Percentiles rank a stretch among this genome's conserved stretches.
These are phyloP conservation scores for Zygoascus tannicola DNA, from an alignment of 805 yeast species.

Conservation along the genomic window DNA sequence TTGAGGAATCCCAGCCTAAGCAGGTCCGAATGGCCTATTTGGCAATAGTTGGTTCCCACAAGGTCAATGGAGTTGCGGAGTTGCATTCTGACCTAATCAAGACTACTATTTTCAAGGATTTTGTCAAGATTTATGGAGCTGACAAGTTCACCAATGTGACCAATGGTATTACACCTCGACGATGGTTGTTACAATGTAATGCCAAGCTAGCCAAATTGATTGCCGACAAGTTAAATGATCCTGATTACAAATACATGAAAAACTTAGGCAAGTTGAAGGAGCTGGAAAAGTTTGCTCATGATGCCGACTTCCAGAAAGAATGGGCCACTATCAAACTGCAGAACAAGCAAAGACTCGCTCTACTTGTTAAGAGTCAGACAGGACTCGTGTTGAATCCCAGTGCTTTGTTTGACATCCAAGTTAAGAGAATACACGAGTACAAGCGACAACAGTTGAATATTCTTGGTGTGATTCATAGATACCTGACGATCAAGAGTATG, in stretches of 20 bases:
- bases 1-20: constrained; percentile 74
- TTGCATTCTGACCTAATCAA: constrained; percentile 84
- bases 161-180: constrained; percentile 91
- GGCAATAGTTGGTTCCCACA: constrained; percentile 88
- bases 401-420: constrained; percentile 83
- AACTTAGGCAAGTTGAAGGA: constrained; percentile 58
- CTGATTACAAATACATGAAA: constrained; percentile 48
- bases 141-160: constrained; percentile 87
- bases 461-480: constrained; percentile 80
- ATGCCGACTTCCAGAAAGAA: constrained; percentile 50
- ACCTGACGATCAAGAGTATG: constrained; percentile 63
- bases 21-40: constrained; percentile 86
- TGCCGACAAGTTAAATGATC: constrained; percentile 47
- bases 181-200: constrained; percentile 93
- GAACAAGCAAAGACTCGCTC: constrained; percentile 62
- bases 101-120: constrained; percentile 84
- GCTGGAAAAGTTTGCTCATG: constrained; percentile 58
- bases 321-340: constrained; percentile 66
- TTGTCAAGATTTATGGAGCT: constrained; percentile 70
- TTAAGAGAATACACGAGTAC: constrained; percentile 90
- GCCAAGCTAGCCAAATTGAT: constrained; percentile 71
- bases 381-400: constrained; percentile 60
- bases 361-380: constrained; percentile 51
- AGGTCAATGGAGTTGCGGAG: constrained; percentile 94
- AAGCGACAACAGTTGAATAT: constrained; percentile 91